Percentiles rank a stretch among this genome's conserved stretches.
Conservation (phyloP, 164 flowering plant species). For the Hamamelis virginiana region DNA sequence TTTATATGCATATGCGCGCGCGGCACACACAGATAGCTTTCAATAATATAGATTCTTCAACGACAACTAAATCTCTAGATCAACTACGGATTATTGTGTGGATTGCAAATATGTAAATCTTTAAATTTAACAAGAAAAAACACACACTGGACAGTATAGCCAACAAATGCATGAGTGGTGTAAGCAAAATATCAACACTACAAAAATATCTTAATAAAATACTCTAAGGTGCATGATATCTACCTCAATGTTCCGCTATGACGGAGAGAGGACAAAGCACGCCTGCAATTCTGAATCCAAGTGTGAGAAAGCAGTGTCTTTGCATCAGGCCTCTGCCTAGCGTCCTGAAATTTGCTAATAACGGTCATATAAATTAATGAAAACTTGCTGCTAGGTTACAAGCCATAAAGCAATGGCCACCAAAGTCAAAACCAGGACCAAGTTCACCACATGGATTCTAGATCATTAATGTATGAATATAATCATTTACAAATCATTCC, state of each 20-base stretch:
- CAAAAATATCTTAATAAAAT: neutral
- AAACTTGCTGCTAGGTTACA: too few relatives aligned
- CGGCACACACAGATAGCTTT: too few relatives aligned
- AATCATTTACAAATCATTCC: neutral
- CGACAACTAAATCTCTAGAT: too few relatives aligned
- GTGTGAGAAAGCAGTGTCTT: constrained; percentile 92
- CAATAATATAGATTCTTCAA: too few relatives aligned
- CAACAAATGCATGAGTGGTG: neutral
- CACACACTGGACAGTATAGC: neutral
- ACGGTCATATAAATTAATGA: constrained; percentile 15
- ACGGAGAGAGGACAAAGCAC: constrained; percentile 80
- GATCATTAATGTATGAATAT: neutral
- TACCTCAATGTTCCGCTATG: constrained; percentile 76
- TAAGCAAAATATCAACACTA: neutral
- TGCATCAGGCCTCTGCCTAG: constrained; percentile 97
- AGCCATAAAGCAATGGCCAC: neutral
- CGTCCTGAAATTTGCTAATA: constrained; percentile 63
- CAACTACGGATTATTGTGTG: neutral
- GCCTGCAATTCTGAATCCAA: constrained; percentile 93
- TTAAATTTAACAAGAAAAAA: neutral
- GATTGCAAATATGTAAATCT: neutral
- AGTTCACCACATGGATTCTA: neutral
- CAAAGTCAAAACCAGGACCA: neutral
- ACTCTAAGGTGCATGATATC: neutral
- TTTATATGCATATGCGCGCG: too few relatives aligned